Base-by-base conservation (phyloP, 257 asterid genomes). In the Solanum gracilifrons region DNA sequence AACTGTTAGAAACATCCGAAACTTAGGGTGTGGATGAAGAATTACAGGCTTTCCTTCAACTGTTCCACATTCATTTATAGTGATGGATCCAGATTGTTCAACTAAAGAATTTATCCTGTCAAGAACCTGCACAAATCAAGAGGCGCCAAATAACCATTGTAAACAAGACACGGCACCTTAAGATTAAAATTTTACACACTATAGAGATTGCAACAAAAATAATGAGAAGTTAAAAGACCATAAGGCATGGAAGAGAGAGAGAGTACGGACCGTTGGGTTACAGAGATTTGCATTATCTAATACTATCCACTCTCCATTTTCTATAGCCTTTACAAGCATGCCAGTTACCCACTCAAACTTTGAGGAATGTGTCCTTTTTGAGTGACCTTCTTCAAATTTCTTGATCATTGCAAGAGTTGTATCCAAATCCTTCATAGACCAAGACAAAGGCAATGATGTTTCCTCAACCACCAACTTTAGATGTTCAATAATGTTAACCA, bases 331-430 rank as follows among this genome's bases (percentile, higher is more conserved):
- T 91, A 96, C 89, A 87, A 97, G 93, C 88, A 92, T 39, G 83
- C 99, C 99, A 92, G 98, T 92, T 37, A 96, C 96, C 99, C 99
- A 97, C 93, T 96, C 99, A 89, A 97, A 97, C 91, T 93, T 97
- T 74, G 92, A 93, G 55, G 98, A 87, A 87, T 92, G 87, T 66
- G 86, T 87, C 88, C 92, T 87, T 87, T 89, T 91, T 68, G 60
- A 85, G 79, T 86, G 87, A 88, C 89, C 89, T 20, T 92, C 91
- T 86, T 90, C 92, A 89, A 95, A 87, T 90, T 95, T 95, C 77
- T 86, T 90, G 55, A 97, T 62, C 87, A 87, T 89, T 87, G 51
- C 68, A 73, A 97, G 90, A 86, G 89, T 91, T 87, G 82, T 86
- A 82, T 94, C 94, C 77, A 97, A 92, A 90, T 95, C 98, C 75